Evolutionary conservation across 2,329 filamentous ascomycete genomes (phyloP), one percentile per base, ranked within the genome.

Genomic region (Venturia aucupariae): DNA sequence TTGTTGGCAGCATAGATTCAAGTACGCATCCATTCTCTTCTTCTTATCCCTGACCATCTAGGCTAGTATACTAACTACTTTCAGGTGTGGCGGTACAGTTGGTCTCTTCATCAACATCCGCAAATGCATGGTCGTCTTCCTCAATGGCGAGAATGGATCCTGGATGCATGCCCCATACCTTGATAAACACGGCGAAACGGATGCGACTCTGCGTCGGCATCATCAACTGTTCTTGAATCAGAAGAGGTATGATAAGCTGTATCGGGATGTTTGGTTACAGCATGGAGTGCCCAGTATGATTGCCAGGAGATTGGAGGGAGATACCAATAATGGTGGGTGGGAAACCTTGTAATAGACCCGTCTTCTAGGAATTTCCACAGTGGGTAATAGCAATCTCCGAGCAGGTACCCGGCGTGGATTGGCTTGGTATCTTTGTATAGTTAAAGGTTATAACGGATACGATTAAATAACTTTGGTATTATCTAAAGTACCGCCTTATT

Each of bases 281-380:
- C 92, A 97, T 70, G 88, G 89, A 4, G 86, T 99, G 35, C 92
- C 92, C 42, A 95, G 90, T 69, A 86, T 91, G 59, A 96, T 99
- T 73, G 90, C 89, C 68, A 83, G 94, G 68, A 93, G 91, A 76
- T 77, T 99, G 68, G 94, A 99, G 79, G 89, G 90, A 17, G 94
- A 99, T 75, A 91, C 97, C 55, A 99, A 99, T 73, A 97, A 91
- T 70, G 94, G 94, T 0, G 94, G 94, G 0, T 99, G 94, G 94
- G 94, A 99, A 79, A 97, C 79, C 41, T 69, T 82, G 68, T 82
- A 65, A 61, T 39, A n/a, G 32, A 22, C 3, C 3, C 8, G 27
- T 54, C 15, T 32, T 17, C 4, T 4, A n/a, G 51, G 30, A 32
- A 57, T 13, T 7, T 57, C n/a, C 8, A 5, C 17, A 3, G 10